phyloP scores from a whole-genome alignment of 192 early-diverging fungal species.

The Glomus cerebriforme region DNA sequence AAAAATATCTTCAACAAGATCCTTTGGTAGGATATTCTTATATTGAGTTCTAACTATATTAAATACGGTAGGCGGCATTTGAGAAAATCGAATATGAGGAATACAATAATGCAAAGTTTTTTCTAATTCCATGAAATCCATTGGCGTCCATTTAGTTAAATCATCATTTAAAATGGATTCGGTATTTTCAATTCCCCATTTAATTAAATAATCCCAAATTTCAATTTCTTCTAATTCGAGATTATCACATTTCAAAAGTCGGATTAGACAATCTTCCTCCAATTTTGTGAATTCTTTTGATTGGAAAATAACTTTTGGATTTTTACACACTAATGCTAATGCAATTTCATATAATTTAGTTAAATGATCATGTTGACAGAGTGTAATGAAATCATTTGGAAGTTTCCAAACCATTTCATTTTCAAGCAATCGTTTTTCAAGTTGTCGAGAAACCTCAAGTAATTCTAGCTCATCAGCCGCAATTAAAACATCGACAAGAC shows the following conservation, averaged over 20 bases:
- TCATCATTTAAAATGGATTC: not conserved
- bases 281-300: not conserved
- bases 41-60: not conserved
- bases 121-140: not conserved
- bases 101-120: not conserved
- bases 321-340: not conserved
- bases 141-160: not conserved
- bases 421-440: constrained; percentile 7
- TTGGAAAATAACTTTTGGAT: not conserved
- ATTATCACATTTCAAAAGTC: not conserved
- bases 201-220: constrained; percentile 16
- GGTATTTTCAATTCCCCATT: constrained; percentile 7
- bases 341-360: not conserved
- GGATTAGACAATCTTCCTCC: not conserved
- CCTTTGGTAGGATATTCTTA: not conserved
- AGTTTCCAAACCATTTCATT: not conserved
- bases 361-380: not conserved
- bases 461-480: constrained; percentile 4
- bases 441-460: not conserved
- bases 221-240: constrained; percentile 9
- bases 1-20: not conserved
- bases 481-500: not conserved
- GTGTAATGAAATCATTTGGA: not conserved
- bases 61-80: not conserved
- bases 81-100: not conserved